These are phyloP conservation scores for Cucumis melo DNA, from an alignment of 306 rosid species.

Conservation along the genomic window DNA sequence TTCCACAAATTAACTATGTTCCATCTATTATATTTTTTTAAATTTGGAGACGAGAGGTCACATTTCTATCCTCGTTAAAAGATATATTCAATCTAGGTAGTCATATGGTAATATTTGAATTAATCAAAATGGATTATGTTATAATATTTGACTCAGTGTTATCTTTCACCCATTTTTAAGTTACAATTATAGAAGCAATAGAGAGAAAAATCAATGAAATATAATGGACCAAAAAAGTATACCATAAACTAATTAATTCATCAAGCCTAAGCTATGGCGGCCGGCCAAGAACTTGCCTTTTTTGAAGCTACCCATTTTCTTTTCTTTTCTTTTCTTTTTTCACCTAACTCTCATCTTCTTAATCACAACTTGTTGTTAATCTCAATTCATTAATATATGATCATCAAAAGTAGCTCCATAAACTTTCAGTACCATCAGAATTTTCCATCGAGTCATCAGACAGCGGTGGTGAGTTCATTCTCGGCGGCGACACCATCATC, in stretches of 20 bases:
- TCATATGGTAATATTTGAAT: no score
- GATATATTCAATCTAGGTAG: no score
- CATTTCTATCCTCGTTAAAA: no score
- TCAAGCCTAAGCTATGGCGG: background rate
- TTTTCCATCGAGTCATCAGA: constrained; percentile 28
- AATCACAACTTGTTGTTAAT: background rate
- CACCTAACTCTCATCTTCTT: background rate
- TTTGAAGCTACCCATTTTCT: background rate
- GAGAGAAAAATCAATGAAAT: background rate
- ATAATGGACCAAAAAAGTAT: background rate
- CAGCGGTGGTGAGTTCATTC: constrained; percentile 30
- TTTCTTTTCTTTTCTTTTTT: background rate
- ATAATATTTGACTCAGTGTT: background rate
- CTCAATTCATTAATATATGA: background rate
- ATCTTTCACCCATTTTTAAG: background rate
- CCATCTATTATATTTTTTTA: no score
- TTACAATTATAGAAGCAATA: background rate
- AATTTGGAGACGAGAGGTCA: no score
- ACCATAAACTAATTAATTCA: background rate
- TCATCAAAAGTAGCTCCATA: constrained; percentile 53
- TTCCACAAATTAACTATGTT: no score
- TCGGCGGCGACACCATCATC: constrained; percentile 82
- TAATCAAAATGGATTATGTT: background rate
- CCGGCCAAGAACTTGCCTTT: background rate
- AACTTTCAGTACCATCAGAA: constrained; percentile 25